phyloP scores from a whole-genome alignment of 73 alveolate species.

The Blepharisma japonicum region DNA sequence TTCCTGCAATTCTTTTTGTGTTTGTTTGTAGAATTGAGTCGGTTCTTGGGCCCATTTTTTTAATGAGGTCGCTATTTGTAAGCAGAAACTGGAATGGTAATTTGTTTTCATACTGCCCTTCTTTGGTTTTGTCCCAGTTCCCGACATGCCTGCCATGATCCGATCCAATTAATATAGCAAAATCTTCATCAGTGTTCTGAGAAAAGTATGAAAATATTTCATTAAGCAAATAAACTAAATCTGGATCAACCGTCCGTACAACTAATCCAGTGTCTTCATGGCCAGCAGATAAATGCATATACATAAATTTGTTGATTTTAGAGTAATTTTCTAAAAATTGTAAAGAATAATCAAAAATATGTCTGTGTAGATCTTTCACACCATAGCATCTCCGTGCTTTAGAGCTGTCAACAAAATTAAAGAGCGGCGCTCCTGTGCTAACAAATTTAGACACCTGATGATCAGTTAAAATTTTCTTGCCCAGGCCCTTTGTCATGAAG shows the following conservation, averaged over 20 bases:
- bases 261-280: slow-evolving; percentile 12
- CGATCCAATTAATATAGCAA: not conserved
- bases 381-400: not conserved
- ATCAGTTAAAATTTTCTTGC: slow-evolving; percentile 7
- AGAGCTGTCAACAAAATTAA: not conserved
- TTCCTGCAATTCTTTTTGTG: not conserved
- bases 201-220: not conserved
- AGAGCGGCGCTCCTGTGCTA: not conserved
- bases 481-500: not conserved
- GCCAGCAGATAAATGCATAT: slow-evolving; percentile 6
- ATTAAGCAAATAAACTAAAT: not conserved
- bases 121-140: not conserved
- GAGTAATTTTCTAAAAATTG: not conserved
- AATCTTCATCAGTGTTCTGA: slow-evolving; percentile 19
- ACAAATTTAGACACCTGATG: not conserved
- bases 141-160: slow-evolving; percentile 22
- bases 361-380: not conserved
- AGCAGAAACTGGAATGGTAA: not conserved
- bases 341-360: not conserved
- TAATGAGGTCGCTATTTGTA: slow-evolving; percentile 8
- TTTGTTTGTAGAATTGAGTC: not conserved
- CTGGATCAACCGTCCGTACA: slow-evolving; percentile 9
- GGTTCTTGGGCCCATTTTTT: not conserved
- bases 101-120: not conserved
- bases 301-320: not conserved